These are phyloP conservation scores for Lachancea cidri DNA, from an alignment of 805 yeast species.

Conservation along the genomic window DNA sequence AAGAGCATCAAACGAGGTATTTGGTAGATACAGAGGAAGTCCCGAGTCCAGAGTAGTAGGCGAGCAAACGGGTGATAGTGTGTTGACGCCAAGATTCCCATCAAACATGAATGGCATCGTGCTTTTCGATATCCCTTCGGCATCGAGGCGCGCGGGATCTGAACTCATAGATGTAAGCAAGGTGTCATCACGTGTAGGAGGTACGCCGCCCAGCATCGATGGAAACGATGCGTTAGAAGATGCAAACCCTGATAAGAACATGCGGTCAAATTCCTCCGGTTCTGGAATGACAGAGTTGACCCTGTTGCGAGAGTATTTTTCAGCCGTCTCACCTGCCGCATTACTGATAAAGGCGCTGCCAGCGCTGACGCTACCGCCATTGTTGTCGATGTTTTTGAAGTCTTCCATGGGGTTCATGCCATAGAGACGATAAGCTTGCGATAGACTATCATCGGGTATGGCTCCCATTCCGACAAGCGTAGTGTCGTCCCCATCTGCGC, in stretches of 20 bases:
- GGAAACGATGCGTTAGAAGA: slow-evolving; percentile 1
- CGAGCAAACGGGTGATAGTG: slow-evolving; percentile 5
- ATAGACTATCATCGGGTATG: not conserved
- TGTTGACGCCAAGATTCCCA: slow-evolving; percentile 1
- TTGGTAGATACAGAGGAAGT: not conserved
- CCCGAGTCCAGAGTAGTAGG: slow-evolving; percentile 6
- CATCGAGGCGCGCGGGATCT: not conserved
- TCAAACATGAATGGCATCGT: not conserved
- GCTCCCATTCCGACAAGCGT: not conserved
- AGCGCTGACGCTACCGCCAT: not conserved
- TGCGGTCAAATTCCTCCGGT: slow-evolving; percentile 7
- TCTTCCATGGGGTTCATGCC: not conserved
- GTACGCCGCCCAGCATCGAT: not conserved
- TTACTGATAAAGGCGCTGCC: not conserved
- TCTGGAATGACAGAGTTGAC: slow-evolving; percentile 7
- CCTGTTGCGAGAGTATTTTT: slow-evolving; percentile 5
- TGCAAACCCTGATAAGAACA: slow-evolving; percentile 6
- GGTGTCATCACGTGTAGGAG: slow-evolving; percentile 1
- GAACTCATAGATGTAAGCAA: not conserved
- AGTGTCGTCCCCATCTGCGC: not conserved
- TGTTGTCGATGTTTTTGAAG: not conserved
- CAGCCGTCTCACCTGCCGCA: not conserved
- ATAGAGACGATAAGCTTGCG: not conserved
- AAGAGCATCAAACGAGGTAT: slow-evolving; percentile 6
- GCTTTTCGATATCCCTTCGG: not conserved